Evolutionary conservation across 2,329 filamentous ascomycete genomes (phyloP), one percentile per base, ranked within the genome.

Genomic region (Cercospora brassicicola): DNA sequence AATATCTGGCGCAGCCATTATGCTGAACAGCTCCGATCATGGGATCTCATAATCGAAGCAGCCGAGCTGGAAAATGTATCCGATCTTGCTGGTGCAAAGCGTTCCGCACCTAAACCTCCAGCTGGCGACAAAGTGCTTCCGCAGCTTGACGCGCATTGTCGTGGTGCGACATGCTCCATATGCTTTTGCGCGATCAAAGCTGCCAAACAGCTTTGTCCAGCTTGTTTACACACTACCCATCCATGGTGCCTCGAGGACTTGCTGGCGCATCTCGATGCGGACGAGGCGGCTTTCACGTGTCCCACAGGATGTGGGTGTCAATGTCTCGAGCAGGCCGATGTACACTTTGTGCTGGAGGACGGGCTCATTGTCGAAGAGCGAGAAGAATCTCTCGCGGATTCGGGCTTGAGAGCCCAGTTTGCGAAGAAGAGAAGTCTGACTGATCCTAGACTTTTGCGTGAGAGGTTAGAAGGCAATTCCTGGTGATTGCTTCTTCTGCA

Each of bases 41-140:
- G 87, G 88, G 83, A 83, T 11, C 72, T 90, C 10, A 79, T 83
- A 11, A 81, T 86, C 23, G 80, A 85, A 70, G 82, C 84, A 60
- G 84, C 84, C 13, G 87, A 90, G 75, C 79, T 90, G 1, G 79
- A 88, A 28, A 88, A 88, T 85, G 60, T 81, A 81, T 0, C 73
- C 13, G 59, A 56, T 57, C 59, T 42, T 4, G 55, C 53, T 7
- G 56, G 31, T 15, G 20, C 42, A 11, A 18, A 23, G 23, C 31
- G n/a, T 3, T 39, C 51, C 13, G 26, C 18, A 9, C 7, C 45
- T 2, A 20, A 39, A 8, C n/a, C 51, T 20, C 45, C 31, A 23
- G 13, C n/a, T 20, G 11, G 26, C 18, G 31, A 61, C 9, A 42
- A 30, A 53, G 61, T 39, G 11, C 51, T 36, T 23, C 67, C 48